Conservation (phyloP, 2,329 filamentous ascomycete genomes). For the Apiospora saccharicola region DNA sequence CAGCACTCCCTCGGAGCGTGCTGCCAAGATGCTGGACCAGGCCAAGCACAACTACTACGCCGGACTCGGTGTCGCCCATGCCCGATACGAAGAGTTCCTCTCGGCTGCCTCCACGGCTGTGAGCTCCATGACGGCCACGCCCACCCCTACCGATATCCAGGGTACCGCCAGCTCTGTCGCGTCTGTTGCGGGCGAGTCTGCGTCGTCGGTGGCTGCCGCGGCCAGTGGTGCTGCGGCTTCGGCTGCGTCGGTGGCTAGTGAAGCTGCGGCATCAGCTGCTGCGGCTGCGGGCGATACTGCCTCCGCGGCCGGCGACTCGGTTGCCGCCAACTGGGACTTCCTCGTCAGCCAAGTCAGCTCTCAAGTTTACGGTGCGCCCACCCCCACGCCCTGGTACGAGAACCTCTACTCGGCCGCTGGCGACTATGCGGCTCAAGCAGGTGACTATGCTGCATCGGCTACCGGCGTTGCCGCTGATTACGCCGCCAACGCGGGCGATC, state of each 20-base stretch:
- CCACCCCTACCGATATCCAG: slow-evolving; percentile 63
- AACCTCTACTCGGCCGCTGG: slow-evolving; percentile 50
- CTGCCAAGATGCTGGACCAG: slow-evolving; percentile 66
- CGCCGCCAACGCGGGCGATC: slow-evolving; percentile 42
- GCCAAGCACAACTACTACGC: slow-evolving; percentile 77
- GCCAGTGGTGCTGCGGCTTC: slow-evolving; percentile 49
- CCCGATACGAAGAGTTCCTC: slow-evolving; percentile 78
- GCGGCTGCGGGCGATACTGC: slow-evolving; percentile 55
- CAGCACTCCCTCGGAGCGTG: slow-evolving; percentile 54
- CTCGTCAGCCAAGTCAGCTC: slow-evolving; percentile 71
- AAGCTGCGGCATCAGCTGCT: slow-evolving; percentile 57
- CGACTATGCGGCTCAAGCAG: slow-evolving; percentile 39
- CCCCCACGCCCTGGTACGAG: slow-evolving; percentile 64
- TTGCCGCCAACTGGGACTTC: slow-evolving; percentile 65
- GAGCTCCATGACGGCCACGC: slow-evolving; percentile 64
- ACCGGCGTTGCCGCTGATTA: slow-evolving; percentile 51
- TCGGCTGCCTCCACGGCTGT: slow-evolving; percentile 74
- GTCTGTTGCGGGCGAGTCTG: slow-evolving; percentile 56
- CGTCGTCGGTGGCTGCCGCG: slow-evolving; percentile 51
- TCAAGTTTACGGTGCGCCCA: slow-evolving; percentile 74
- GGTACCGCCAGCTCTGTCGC: slow-evolving; percentile 55
- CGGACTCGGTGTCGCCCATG: slow-evolving; percentile 79
- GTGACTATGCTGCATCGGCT: slow-evolving; percentile 66
- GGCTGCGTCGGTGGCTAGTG: slow-evolving; percentile 53
- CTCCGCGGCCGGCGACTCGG: slow-evolving; percentile 47